Base-by-base conservation (phyloP, 2,329 filamentous ascomycete genomes). In the Cryphonectria naterciae region DNA sequence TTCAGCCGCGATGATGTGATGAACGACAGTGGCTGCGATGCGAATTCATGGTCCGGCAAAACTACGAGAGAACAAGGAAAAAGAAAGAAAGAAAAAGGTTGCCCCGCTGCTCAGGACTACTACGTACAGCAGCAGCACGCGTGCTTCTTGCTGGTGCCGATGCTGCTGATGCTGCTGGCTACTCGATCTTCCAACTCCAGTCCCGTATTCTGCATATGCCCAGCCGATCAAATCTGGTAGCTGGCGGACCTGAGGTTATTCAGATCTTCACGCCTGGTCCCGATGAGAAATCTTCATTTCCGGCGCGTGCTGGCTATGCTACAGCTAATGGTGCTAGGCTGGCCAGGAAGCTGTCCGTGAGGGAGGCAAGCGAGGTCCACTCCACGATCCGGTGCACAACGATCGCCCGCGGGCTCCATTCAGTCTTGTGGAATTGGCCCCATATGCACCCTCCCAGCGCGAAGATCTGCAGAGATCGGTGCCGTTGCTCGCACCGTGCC, bases 401-500 rank as follows among this genome's bases (percentile, higher is more conserved):
- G 70, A 71, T 71, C 67, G 67, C 63, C 61, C n/a, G 22, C 61
- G 37, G 61, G 37, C n/a, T 25, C 61, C 61, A 64, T 28, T 25
- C 37, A 25, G 54, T 46, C 19, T 46, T 64, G 61, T 39, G 39
- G 61, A 46, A 25, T 28, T 15, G 17, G 41, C 61, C 41, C 61
- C 61, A 63, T 63, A 39, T 28, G 13, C n/a, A 19, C 37, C 32
- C 32, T 39, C 35, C 28, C 28, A 58, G 61, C 37, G 61, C 41
- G 43, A 63, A 49, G 70, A 71, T 71, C 70, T 71, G 62, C 67
- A 69, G 43, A 62, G 66, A 58, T 68, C 66, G 70, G 70, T 41
- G 56, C 56, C 67, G 43, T 61, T 61, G 28, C 46, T 71, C 70
- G 70, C 70, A 71, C 70, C 70, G 70, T 71, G 67, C 63, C 67